Percentiles rank a stretch among this genome's conserved stretches.
phyloP scores from a whole-genome alignment of 2,329 filamentous ascomycete species.

The Rhynchosporium secalis region DNA sequence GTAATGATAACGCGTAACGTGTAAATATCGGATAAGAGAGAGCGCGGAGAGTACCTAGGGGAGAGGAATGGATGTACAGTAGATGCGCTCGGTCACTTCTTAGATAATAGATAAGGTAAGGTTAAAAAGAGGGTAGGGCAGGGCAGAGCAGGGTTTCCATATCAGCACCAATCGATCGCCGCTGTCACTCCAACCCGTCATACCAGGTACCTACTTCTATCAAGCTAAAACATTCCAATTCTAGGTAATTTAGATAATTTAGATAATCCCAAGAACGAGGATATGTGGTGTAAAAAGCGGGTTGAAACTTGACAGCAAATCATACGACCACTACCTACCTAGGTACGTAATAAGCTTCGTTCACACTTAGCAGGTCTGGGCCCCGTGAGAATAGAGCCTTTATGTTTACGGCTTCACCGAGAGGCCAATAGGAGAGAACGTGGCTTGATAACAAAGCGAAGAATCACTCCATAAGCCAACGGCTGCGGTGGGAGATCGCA shows the following conservation, averaged over 20 bases:
- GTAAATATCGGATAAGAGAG: constrained; percentile 21
- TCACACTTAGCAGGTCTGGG: constrained; percentile 11
- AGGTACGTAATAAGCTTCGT: constrained; percentile 18
- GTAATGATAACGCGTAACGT: constrained; percentile 18
- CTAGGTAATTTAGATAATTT: no score
- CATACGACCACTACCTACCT: constrained; percentile 10
- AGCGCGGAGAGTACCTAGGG: not conserved
- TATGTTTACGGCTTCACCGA: constrained; percentile 7
- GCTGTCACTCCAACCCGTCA: constrained; percentile 31
- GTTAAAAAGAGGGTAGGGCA: no score
- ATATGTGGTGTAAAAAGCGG: constrained; percentile 19
- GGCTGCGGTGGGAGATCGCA: not conserved
- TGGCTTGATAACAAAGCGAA: not conserved
- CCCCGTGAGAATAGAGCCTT: not conserved
- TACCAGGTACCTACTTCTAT: constrained; percentile 9
- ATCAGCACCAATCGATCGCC: constrained; percentile 2
- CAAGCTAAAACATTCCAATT: no score
- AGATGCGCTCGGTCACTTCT: not conserved
- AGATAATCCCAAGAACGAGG: no score
- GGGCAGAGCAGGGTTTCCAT: no score
- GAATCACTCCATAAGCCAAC: not conserved
- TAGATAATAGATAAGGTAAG: constrained; percentile 13
- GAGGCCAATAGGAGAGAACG: constrained; percentile 6
- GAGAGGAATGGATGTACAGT: not conserved
- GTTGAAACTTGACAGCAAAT: constrained; percentile 1